These are phyloP conservation scores for Aspergillus coremiiformis DNA, from an alignment of 495 filamentous ascomycete species.

Conservation along the genomic window DNA sequence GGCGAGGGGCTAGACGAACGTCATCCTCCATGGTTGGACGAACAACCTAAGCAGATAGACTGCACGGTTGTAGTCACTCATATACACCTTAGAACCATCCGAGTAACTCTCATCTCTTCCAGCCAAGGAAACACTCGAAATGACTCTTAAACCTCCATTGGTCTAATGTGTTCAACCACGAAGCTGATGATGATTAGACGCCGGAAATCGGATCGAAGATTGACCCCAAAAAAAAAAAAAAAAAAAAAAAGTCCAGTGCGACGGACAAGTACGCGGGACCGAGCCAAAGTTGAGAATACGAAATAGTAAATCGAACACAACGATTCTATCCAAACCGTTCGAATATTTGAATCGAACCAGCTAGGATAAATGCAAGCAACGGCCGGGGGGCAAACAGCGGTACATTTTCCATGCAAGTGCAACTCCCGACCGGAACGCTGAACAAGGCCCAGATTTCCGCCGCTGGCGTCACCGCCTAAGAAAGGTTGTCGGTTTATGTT, in stretches of 20 bases:
- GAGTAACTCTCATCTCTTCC: conserved; percentile 7
- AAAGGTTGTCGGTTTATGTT: background rate
- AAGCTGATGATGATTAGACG: background rate
- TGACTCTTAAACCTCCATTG: conserved; percentile 9
- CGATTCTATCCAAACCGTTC: background rate
- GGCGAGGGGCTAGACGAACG: conserved; percentile 35
- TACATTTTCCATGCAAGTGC: background rate
- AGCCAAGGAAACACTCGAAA: background rate
- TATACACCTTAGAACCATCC: conserved; percentile 12
- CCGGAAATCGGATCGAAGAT: background rate
- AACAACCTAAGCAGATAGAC: conserved; percentile 15
- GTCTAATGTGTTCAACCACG: background rate
- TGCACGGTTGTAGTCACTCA: conserved; percentile 19
- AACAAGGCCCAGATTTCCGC: conserved; percentile 9
- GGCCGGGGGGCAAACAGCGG: background rate
- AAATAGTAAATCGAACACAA: background rate
- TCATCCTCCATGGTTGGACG: conserved; percentile 34
- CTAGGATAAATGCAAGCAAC: background rate
- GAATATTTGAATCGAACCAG: background rate
- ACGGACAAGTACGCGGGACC: background rate
- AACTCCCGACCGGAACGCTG: background rate
- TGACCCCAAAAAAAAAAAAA: background rate
- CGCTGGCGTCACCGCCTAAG: conserved; percentile 8
- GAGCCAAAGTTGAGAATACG: background rate
- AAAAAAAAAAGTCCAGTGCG: background rate